Evolutionary conservation across 148 eudicot genomes (phyloP), one percentile per base, ranked within the genome.

Genomic region (Fagopyrum esculentum): DNA sequence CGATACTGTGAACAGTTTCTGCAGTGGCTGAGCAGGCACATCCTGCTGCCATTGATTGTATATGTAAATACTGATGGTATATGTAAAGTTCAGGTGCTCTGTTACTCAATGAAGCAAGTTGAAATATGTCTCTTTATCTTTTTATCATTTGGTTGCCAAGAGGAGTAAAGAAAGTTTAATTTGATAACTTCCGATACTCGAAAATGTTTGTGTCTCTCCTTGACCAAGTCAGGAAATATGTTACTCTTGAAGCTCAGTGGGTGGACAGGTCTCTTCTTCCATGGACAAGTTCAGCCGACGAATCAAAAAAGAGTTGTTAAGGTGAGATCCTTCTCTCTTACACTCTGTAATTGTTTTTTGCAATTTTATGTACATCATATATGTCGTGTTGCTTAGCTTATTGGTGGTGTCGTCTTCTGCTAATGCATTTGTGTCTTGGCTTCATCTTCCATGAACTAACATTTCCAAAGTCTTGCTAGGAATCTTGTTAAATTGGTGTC

Each of bases 1-100:
- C 40, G 40, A 35, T 17, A 56, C 29, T 56, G 26, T 22, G 26
- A 22, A 0, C 26, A 79, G 49, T 55, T 79, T 84, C 26, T 84
- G 88, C 74, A 85, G 85, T 78, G 12, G 46, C 71, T 66, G 43
- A 66, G 2, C 6, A 4, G 13, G 19, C 17, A 66, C 47, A 43
- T 15, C 35, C 46, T 40, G 9, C 17, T 66, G 12, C 46, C 71
- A 66, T 40, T 66, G 19, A 66, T 66, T 19, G 71, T 15, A 5
- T 40, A 1, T 64, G 70, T 64, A 64, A 64, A 35, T 64, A 64
- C 17, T 26, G 66, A 9, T 11, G 22, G 40, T 60, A 60, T 26
- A 64, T 64, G 70, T 40, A 13, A 12, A 40, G 45, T 4, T 64
- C 45, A 40, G 13, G 44, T 57, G 19, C 29, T 57, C 30, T 19